Evolutionary conservation across 305 asterid species (phyloP).

Genomic region (Fraxinus albicans): DNA sequence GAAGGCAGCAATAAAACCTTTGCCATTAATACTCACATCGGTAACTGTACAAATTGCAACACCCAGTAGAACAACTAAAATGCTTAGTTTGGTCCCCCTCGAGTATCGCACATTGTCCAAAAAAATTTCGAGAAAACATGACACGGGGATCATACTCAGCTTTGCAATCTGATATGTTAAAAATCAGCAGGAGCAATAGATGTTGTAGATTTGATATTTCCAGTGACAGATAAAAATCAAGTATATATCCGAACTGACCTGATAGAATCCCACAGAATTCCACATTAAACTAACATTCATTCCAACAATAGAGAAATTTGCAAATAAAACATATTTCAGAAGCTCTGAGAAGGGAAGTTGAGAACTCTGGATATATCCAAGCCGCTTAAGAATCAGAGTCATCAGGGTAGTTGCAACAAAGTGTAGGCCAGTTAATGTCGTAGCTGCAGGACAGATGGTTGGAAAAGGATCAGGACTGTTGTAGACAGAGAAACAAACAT

Average conservation of each 20-base stretch:
- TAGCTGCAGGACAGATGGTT: slow-evolving; percentile 45
- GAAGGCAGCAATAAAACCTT: slow-evolving; percentile 75
- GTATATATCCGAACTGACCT: slow-evolving; percentile 44
- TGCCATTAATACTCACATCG: slow-evolving; percentile 74
- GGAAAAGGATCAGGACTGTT: not conserved
- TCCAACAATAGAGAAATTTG: slow-evolving; percentile 83
- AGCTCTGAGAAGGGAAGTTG: slow-evolving; percentile 62
- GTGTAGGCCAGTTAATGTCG: slow-evolving; percentile 83
- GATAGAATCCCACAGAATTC: slow-evolving; percentile 93
- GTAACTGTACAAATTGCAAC: slow-evolving; percentile 82
- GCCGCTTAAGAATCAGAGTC: slow-evolving; percentile 60
- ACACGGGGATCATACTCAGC: slow-evolving; percentile 83
- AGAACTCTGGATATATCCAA: slow-evolving; percentile 65
- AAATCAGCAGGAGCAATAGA: slow-evolving; percentile 3
- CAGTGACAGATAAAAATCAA: not conserved
- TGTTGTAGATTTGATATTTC: not conserved
- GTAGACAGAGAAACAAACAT: not conserved
- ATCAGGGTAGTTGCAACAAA: slow-evolving; percentile 70
- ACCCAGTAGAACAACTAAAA: slow-evolving; percentile 69
- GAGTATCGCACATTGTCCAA: slow-evolving; percentile 70
- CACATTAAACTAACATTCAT: slow-evolving; percentile 92
- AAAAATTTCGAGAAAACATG: slow-evolving; percentile 72
- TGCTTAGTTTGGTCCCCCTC: slow-evolving; percentile 83
- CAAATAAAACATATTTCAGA: slow-evolving; percentile 58
- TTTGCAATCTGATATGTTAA: slow-evolving; percentile 66